Percentiles rank a stretch among this genome's conserved stretches.
phyloP scores from a whole-genome alignment of 2,329 filamentous ascomycete species.

The Cylindrodendrum hubeiense region DNA sequence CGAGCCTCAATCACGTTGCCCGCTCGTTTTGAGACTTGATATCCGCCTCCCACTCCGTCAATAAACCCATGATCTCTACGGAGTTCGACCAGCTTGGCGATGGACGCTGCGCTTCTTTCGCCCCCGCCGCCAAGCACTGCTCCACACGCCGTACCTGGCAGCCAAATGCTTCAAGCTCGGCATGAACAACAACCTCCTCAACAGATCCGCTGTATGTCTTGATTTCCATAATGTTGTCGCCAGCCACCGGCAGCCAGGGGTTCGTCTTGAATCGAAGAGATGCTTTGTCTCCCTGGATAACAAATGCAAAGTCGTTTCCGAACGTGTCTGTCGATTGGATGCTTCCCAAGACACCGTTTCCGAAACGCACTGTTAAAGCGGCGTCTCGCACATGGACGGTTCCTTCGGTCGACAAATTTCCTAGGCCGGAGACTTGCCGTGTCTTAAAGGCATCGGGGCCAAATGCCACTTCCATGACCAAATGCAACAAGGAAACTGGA shows the following conservation, averaged over 20 bases:
- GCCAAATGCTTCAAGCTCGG: constrained; percentile 40
- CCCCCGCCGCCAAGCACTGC: constrained; percentile 32
- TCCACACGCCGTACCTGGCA: constrained; percentile 42
- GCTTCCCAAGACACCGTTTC: constrained; percentile 37
- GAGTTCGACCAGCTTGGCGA: constrained; percentile 42
- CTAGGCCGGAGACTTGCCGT: constrained; percentile 36
- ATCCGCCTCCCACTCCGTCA: constrained; percentile 43
- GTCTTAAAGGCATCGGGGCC: constrained; percentile 34
- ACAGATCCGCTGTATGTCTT: constrained; percentile 36
- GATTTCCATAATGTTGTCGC: constrained; percentile 41
- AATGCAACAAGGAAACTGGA: constrained; percentile 43
- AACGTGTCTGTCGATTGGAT: constrained; percentile 45
- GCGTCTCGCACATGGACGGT: constrained; percentile 39
- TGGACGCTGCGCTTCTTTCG: constrained; percentile 36
- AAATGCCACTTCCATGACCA: constrained; percentile 40
- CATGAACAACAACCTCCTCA: constrained; percentile 35
- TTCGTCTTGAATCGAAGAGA: constrained; percentile 42
- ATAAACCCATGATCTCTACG: constrained; percentile 42
- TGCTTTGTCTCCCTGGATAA: constrained; percentile 40
- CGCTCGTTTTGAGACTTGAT: constrained; percentile 8
- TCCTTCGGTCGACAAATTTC: constrained; percentile 38
- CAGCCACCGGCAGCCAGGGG: constrained; percentile 43
- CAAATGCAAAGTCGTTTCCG: constrained; percentile 43
- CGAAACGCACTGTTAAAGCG: constrained; percentile 38
- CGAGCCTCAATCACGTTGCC: too few relatives aligned